Conservation (phyloP, 495 filamentous ascomycete genomes). For the Xylaria scruposa region DNA sequence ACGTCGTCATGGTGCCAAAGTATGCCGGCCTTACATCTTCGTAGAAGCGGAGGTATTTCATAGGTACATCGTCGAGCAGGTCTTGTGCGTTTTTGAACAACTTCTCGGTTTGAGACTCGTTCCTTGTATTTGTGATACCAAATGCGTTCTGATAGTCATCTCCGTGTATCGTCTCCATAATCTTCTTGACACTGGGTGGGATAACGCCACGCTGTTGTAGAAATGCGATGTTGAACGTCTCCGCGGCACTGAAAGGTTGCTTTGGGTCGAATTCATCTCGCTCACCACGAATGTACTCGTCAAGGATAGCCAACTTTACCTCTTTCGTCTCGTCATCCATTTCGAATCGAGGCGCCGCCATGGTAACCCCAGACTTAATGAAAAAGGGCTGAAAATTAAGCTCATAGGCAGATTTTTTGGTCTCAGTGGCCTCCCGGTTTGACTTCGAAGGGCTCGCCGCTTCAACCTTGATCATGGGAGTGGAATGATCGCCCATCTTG, state of each 20-base stretch:
- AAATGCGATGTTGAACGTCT: conserved; percentile 67
- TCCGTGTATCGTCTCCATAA: conserved; percentile 59
- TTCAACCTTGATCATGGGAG: conserved; percentile 37
- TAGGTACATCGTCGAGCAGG: conserved; percentile 66
- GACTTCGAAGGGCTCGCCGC: conserved; percentile 24
- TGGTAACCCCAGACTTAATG: conserved; percentile 66
- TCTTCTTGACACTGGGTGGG: conserved; percentile 65
- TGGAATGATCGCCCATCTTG: conserved; percentile 38
- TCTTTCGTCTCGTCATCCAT: conserved; percentile 62
- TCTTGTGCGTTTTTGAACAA: conserved; percentile 52
- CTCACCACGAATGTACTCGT: conserved; percentile 50
- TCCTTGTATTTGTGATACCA: conserved; percentile 22
- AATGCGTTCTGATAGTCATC: conserved; percentile 33
- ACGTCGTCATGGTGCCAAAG: conserved; percentile 77
- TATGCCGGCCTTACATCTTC: conserved; percentile 94
- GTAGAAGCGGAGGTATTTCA: conserved; percentile 81
- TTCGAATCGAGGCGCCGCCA: conserved; percentile 61
- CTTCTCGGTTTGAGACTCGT: conserved; percentile 54
- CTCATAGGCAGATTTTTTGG: conserved; percentile 66
- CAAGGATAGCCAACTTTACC: conserved; percentile 57
- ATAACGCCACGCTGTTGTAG: conserved; percentile 58
- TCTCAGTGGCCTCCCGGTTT: conserved; percentile 33
- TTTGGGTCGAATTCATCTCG: conserved; percentile 38
- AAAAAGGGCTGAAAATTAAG: conserved; percentile 80
- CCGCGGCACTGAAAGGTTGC: conserved; percentile 56